Evolutionary conservation across 2,329 filamentous ascomycete species (phyloP).

Genomic region (Spiromastix sp.): DNA sequence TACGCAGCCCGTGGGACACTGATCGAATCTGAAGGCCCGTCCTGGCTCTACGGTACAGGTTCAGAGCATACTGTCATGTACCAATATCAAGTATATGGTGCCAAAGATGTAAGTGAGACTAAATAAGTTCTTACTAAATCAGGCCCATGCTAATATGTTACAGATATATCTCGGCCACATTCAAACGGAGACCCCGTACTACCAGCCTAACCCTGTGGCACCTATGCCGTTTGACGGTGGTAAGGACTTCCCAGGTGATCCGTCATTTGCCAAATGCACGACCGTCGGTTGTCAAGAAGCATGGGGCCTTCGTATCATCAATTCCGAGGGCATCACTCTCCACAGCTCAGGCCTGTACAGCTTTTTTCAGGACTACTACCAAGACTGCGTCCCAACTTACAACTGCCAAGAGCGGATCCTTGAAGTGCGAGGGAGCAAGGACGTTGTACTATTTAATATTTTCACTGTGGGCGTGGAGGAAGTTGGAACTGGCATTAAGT

Average conservation of each 20-base stretch:
- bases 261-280: conserved; percentile 39
- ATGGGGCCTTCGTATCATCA: conserved; percentile 55
- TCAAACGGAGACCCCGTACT: conserved; percentile 64
- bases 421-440: conserved; percentile 12
- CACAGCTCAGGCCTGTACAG: conserved; percentile 58
- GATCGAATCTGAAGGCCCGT: conserved; percentile 19
- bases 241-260: conserved; percentile 35
- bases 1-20: conserved; percentile 6
- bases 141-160: not conserved
- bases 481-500: conserved; percentile 9
- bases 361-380: conserved; percentile 50
- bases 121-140: not conserved
- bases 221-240: conserved; percentile 45
- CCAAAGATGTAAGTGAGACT: conserved; percentile 36
- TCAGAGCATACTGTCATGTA: conserved; percentile 60
- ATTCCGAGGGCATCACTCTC: conserved; percentile 44
- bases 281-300: conserved; percentile 31
- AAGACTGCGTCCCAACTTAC: conserved; percentile 36
- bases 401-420: conserved; percentile 36
- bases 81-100: conserved; percentile 55
- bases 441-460: conserved; percentile 16
- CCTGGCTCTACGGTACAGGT: conserved; percentile 55
- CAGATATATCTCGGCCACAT: conserved; percentile 43
- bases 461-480: conserved; percentile 15
- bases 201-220: conserved; percentile 54